Percentiles rank a stretch among this genome's conserved stretches.
These are phyloP conservation scores for Neospora caninum DNA, from an alignment of 169 alveolate genomes.

Conservation along the genomic window DNA sequence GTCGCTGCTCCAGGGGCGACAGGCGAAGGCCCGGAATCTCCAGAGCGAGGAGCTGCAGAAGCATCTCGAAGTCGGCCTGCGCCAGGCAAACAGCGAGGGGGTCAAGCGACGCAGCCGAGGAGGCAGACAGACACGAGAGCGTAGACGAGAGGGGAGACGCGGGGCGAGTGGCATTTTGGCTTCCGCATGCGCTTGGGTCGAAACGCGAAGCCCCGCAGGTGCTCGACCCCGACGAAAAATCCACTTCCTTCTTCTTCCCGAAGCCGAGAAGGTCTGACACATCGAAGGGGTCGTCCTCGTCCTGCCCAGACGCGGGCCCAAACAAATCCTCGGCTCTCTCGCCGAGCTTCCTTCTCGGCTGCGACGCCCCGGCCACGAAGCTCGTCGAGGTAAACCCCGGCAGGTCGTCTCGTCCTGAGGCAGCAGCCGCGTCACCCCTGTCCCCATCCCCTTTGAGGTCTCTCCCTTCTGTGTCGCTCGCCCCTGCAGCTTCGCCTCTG, in stretches of 20 bases:
- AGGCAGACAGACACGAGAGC: neutral
- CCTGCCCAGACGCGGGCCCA: slow-evolving; percentile 10
- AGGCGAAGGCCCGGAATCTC: slow-evolving; percentile 53
- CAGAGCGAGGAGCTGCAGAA: slow-evolving; percentile 41
- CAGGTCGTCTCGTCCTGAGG: too few species aligned
- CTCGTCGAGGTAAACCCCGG: neutral
- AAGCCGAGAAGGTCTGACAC: slow-evolving; percentile 44
- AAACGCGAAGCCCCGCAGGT: neutral
- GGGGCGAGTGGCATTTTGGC: neutral
- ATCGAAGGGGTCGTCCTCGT: slow-evolving; percentile 57
- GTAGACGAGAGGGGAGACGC: neutral
- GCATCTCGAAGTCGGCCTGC: slow-evolving; percentile 36
- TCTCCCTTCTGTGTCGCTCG: neutral
- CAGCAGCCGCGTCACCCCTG: too few species aligned
- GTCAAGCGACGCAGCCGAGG: neutral
- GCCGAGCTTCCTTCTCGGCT: neutral
- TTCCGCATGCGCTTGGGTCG: neutral
- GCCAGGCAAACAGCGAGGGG: slow-evolving; percentile 20
- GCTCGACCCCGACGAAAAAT: neutral
- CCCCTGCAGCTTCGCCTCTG: neutral
- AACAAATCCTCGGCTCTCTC: slow-evolving; percentile 22
- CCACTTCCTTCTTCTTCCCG: neutral
- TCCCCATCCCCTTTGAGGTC: too few species aligned
- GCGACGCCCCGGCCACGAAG: neutral
- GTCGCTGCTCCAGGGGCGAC: slow-evolving; percentile 55